Evolutionary conservation across 129 eudicot species (phyloP).

Genomic region (Centaurea solstitialis): DNA sequence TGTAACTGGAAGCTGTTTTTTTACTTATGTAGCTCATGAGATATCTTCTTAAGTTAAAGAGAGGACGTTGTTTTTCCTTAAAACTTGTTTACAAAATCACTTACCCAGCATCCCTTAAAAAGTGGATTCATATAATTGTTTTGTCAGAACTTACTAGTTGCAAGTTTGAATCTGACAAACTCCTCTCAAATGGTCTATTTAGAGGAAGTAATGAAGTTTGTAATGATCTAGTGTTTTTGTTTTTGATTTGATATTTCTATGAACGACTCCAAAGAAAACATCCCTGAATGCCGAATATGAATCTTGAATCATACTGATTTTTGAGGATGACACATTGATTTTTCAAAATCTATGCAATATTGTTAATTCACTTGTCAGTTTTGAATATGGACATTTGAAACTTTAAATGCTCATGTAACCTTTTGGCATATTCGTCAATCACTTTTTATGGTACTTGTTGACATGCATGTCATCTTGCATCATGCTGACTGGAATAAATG

Average conservation of each 20-base stretch:
- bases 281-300: background rate
- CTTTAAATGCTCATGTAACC: background rate
- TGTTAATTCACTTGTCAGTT: background rate
- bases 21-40: background rate
- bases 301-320: background rate
- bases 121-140: background rate
- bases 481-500: slow-evolving; percentile 1
- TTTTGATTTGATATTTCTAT: background rate
- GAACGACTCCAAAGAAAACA: background rate
- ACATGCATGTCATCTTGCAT: slow-evolving; percentile 3
- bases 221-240: background rate
- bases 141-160: background rate
- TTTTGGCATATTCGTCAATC: background rate
- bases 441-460: background rate
- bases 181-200: background rate
- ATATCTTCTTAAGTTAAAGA: background rate
- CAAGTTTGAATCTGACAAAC: background rate
- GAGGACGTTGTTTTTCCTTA: background rate
- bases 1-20: background rate
- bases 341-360: background rate
- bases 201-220: background rate
- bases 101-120: background rate
- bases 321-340: background rate
- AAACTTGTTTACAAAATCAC: background rate
- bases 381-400: background rate